Evolutionary conservation across 176 grass and related monocot species (phyloP).

Genomic region (Puccinellia tenuiflora): DNA sequence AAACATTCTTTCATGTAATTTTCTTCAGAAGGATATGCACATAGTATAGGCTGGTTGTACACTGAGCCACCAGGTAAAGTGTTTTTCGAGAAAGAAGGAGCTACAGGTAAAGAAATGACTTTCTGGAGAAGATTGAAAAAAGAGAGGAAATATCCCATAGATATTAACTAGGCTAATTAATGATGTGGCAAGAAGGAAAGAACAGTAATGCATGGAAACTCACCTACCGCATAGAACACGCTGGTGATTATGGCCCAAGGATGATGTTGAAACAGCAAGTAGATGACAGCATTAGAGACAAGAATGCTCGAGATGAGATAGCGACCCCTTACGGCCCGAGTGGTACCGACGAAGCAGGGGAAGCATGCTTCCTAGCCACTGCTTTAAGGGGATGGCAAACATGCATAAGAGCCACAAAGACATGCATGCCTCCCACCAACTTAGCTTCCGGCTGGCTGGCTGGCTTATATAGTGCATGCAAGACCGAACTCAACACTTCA

Average conservation of each 20-base stretch:
- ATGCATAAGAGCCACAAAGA: conserved; percentile 27
- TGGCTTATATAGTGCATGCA: conserved; percentile 65
- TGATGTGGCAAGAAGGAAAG: conserved; percentile 12
- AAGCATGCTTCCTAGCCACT: conserved; percentile 42
- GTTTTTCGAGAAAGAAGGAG: neutral
- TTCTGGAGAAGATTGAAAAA: neutral
- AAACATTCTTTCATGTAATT: neutral
- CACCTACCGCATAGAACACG: conserved; percentile 33
- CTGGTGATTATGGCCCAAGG: conserved; percentile 40
- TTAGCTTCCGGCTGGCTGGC: conserved; percentile 38
- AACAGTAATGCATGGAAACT: conserved; percentile 38
- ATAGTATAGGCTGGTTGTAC: neutral
- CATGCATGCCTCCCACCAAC: conserved; percentile 78
- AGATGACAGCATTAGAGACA: conserved; percentile 41
- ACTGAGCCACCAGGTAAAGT: neutral
- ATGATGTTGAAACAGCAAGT: conserved; percentile 30
- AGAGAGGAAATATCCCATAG: neutral
- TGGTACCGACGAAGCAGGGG: conserved; percentile 39
- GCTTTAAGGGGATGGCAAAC: conserved; percentile 52
- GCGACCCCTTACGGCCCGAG: conserved; percentile 32
- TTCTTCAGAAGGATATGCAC: neutral
- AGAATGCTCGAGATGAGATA: conserved; percentile 36
- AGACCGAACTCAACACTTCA: conserved; percentile 37
- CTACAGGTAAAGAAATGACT: conserved; percentile 1
- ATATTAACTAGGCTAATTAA: neutral